A percentile compares a stretch with the other conserved stretches of the same genome.
Conservation (phyloP, 345 rosid species). For the Boechera retrofracta region DNA sequence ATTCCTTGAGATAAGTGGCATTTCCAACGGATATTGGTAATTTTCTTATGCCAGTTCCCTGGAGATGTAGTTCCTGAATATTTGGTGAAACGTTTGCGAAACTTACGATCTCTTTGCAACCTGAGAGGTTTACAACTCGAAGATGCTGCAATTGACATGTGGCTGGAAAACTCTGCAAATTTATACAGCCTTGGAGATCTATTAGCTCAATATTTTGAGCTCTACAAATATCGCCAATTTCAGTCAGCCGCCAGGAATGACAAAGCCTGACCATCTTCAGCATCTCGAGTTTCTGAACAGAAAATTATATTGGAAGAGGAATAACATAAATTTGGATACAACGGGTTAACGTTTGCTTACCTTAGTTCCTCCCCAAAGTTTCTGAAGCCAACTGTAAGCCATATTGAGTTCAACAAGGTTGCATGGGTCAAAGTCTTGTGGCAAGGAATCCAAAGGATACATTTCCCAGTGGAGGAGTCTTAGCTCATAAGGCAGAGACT, state of each 20-base stretch:
- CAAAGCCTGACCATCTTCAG: constrained; percentile 29
- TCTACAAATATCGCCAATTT: neutral
- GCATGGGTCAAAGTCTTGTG: constrained; percentile 19
- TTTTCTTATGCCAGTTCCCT: constrained; percentile 19
- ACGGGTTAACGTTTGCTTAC: constrained; percentile 10
- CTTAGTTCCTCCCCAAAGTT: constrained; percentile 36
- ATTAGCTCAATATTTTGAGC: constrained; percentile 20
- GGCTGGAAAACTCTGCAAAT: constrained; percentile 25
- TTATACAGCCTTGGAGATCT: constrained; percentile 27
- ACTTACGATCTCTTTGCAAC: constrained; percentile 8
- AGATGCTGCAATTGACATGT: neutral
- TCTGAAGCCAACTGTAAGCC: constrained; percentile 15
- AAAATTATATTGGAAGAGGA: neutral
- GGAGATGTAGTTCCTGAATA: constrained; percentile 9
- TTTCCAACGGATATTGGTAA: neutral
- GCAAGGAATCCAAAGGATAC: constrained; percentile 27
- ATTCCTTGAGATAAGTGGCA: too few relatives aligned
- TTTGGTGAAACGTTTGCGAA: constrained; percentile 16
- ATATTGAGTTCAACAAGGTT: constrained; percentile 38
- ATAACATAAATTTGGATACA: too few relatives aligned
- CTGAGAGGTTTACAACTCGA: constrained; percentile 16
- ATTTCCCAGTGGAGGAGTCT: constrained; percentile 42
- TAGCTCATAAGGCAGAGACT: constrained; percentile 29
- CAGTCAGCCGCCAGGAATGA: constrained; percentile 9
- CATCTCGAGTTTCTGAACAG: neutral